Conservation (phyloP, 1,139 yeast species). For the Saccharomyces hybrid region DNA sequence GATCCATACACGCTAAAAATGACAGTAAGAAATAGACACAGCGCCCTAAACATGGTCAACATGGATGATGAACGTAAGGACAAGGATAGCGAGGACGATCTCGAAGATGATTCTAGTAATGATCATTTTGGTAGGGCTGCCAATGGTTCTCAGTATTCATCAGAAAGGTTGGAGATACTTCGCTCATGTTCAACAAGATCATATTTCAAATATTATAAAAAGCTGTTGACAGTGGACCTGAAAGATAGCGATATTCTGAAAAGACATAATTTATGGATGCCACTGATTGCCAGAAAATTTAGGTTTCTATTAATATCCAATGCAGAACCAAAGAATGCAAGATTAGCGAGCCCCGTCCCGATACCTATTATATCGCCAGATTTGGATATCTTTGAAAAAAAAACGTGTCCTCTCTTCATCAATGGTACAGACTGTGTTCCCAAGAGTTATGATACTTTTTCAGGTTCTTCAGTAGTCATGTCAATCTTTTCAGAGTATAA, state of each 20-base stretch:
- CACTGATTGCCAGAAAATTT: constrained; percentile 13
- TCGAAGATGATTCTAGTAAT: not conserved
- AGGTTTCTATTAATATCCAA: constrained; percentile 8
- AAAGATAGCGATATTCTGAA: constrained; percentile 16
- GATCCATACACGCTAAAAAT: not conserved
- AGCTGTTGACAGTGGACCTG: constrained; percentile 17
- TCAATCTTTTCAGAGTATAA: constrained; percentile 34
- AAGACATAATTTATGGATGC: constrained; percentile 26
- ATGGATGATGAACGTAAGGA: not conserved
- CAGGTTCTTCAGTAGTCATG: constrained; percentile 28
- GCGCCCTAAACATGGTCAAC: constrained; percentile 3
- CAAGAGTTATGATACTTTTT: constrained; percentile 16
- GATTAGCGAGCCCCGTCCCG: not conserved
- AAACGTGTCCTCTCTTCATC: constrained; percentile 22
- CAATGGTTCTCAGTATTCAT: not conserved
- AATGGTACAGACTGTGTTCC: constrained; percentile 20
- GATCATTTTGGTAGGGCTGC: not conserved
- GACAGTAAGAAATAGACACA: constrained; percentile 2
- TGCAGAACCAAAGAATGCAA: constrained; percentile 1
- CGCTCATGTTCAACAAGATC: constrained; percentile 15
- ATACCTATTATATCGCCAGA: not conserved
- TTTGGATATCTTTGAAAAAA: constrained; percentile 10
- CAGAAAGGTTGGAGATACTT: not conserved
- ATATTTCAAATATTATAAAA: constrained; percentile 22
- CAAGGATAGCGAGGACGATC: not conserved